These are phyloP conservation scores for Cyclotella cryptica DNA, from an alignment of 108 stramenopile species.

Conservation along the genomic window DNA sequence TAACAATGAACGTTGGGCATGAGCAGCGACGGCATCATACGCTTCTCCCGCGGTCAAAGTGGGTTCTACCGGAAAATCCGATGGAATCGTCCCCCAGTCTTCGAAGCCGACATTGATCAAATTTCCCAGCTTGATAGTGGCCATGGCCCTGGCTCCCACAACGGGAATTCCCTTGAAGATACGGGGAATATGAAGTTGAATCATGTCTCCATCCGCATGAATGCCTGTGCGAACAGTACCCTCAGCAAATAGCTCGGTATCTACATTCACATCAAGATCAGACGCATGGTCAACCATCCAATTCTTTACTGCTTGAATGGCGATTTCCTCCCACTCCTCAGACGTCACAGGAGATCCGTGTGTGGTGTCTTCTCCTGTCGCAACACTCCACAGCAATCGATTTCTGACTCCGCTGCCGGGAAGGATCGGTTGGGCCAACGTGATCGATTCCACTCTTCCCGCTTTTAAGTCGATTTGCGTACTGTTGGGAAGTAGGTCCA, in stretches of 20 bases:
- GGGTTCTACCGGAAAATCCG: slow-evolving; percentile 1
- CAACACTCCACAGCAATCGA: slow-evolving; percentile 32
- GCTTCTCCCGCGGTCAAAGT: slow-evolving; percentile 4
- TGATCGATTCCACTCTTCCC: slow-evolving; percentile 12
- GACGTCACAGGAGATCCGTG: slow-evolving; percentile 1
- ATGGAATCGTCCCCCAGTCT: slow-evolving; percentile 13
- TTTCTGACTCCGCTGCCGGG: slow-evolving; percentile 27
- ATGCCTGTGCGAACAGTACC: slow-evolving; percentile 14
- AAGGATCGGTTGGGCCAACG: slow-evolving; percentile 9
- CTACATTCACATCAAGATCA: slow-evolving; percentile 14
- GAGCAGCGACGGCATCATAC: background rate
- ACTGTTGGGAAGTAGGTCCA: background rate
- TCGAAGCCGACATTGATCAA: slow-evolving; percentile 29
- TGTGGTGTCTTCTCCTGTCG: background rate
- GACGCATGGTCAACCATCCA: slow-evolving; percentile 21
- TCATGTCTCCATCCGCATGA: slow-evolving; percentile 28
- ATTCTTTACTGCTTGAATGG: slow-evolving; percentile 17
- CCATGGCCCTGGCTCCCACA: slow-evolving; percentile 14
- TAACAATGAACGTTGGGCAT: background rate
- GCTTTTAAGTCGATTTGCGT: slow-evolving; percentile 19
- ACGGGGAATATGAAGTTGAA: slow-evolving; percentile 21
- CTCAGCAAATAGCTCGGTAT: slow-evolving; percentile 19
- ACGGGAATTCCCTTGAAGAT: slow-evolving; percentile 20
- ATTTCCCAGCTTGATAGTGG: slow-evolving; percentile 28
- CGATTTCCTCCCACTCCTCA: slow-evolving; percentile 9